These are phyloP conservation scores for Eucalyptus sp. DNA, from an alignment of 345 rosid genomes.

Conservation along the genomic window DNA sequence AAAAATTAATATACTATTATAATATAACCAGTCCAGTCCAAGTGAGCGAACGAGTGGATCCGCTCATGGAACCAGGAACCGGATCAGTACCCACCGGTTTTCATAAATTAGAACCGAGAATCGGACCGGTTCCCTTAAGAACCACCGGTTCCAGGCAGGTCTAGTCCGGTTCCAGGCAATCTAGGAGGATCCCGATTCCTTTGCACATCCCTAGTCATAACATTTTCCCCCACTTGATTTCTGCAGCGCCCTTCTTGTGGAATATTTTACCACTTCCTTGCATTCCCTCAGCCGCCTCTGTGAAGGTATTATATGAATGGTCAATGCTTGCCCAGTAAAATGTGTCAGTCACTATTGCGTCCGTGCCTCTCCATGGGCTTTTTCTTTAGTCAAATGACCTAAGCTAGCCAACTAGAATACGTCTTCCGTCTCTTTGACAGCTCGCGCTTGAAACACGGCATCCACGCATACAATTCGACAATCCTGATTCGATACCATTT, in stretches of 20 bases:
- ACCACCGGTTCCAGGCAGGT: too few relatives aligned
- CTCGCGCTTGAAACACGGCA: not conserved
- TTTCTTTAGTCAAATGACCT: not conserved
- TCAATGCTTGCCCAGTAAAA: not conserved
- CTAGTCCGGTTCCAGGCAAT: accelerated
- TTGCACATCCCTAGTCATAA: too few relatives aligned
- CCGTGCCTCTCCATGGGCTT: not conserved
- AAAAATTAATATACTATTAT: too few relatives aligned
- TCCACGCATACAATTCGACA: not conserved
- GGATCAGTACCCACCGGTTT: accelerated
- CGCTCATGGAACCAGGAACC: accelerated
- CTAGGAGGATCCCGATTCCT: accelerated
- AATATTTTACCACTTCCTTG: not conserved
- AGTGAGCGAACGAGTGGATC: accelerated
- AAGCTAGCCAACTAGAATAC: not conserved
- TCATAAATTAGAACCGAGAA: too few relatives aligned
- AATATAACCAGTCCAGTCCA: accelerated
- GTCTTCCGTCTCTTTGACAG: too few relatives aligned
- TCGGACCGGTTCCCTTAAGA: accelerated
- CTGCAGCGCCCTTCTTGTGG: not conserved
- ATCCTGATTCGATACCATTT: not conserved
- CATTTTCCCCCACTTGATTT: not conserved
- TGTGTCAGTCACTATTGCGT: not conserved
- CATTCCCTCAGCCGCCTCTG: not conserved
- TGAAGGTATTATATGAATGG: not conserved